phyloP scores from a whole-genome alignment of 495 filamentous ascomycete genomes.

The Neurospora cerealis region DNA sequence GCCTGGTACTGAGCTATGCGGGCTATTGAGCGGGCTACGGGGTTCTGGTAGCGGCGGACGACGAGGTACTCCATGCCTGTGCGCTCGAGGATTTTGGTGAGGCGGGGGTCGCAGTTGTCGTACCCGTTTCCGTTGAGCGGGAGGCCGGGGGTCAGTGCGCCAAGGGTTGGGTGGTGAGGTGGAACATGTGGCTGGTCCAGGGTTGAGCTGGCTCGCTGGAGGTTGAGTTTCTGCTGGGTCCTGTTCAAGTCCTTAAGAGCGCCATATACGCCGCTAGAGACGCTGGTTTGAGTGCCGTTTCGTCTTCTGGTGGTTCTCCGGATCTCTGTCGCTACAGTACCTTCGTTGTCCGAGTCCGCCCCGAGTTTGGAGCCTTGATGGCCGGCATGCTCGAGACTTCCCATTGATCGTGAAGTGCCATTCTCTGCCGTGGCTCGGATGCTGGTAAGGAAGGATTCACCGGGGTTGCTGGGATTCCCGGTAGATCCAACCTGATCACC shows the following conservation, averaged over 20 bases:
- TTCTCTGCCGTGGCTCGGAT: conserved; percentile 2
- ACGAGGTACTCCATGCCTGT: conserved; percentile 57
- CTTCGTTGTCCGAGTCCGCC: conserved; percentile 4
- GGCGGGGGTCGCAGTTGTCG: conserved; percentile 40
- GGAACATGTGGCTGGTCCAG: conserved; percentile 36
- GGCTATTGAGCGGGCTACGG: conserved; percentile 45
- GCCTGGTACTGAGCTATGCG: conserved; percentile 42
- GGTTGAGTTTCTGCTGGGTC: conserved; percentile 62
- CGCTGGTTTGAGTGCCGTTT: conserved; percentile 7
- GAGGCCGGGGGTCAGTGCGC: conserved; percentile 20
- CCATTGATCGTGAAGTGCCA: conserved; percentile 12
- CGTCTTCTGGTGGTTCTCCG: conserved; percentile 24
- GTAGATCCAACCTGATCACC: neutral
- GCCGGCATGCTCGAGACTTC: conserved; percentile 13
- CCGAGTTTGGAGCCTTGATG: conserved; percentile 1
- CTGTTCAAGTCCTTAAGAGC: conserved; percentile 45
- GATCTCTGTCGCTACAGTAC: conserved; percentile 15
- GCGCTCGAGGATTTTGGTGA: conserved; percentile 48
- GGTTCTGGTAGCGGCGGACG: conserved; percentile 58
- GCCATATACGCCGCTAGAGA: conserved; percentile 8
- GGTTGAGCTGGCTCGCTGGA: conserved; percentile 55
- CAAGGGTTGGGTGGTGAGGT: conserved; percentile 26
- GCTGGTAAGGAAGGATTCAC: conserved; percentile 18
- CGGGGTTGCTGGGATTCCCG: conserved; percentile 1
- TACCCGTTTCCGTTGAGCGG: conserved; percentile 31